phyloP scores from a whole-genome alignment of 2,329 filamentous ascomycete genomes.

The Ceratocystis cubensis region DNA sequence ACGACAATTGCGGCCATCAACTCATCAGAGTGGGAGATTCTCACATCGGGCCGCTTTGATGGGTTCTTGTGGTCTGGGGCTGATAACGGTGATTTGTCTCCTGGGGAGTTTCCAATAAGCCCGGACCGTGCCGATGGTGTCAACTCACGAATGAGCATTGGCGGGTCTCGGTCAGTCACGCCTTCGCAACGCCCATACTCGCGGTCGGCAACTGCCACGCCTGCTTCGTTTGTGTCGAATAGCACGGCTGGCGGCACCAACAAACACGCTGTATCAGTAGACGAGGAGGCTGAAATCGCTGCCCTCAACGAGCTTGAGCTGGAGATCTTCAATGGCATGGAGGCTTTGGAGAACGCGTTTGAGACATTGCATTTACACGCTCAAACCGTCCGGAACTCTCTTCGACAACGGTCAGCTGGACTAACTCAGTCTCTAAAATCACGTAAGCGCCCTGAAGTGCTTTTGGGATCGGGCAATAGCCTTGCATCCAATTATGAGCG shows the following conservation, averaged over 20 bases:
- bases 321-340: slow-evolving; percentile 89
- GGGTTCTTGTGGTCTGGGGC: slow-evolving; percentile 91
- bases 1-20: slow-evolving; percentile 80
- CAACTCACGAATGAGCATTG: slow-evolving; percentile 21
- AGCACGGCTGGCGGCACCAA: slow-evolving; percentile 35
- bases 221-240: slow-evolving; percentile 47
- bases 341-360: slow-evolving; percentile 84
- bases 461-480: slow-evolving; percentile 38
- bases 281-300: slow-evolving; percentile 87
- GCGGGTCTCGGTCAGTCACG: slow-evolving; percentile 27
- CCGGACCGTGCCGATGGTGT: slow-evolving; percentile 27
- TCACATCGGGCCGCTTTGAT: slow-evolving; percentile 86
- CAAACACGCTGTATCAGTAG: slow-evolving; percentile 61
- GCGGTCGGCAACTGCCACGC: slow-evolving; percentile 46
- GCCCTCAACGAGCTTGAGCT: slow-evolving; percentile 82
- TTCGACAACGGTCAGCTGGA: slow-evolving; percentile 73
- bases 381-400: slow-evolving; percentile 61
- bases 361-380: slow-evolving; percentile 80
- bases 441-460: slow-evolving; percentile 45
- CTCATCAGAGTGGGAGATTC: slow-evolving; percentile 89
- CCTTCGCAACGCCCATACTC: slow-evolving; percentile 39
- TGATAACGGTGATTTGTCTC: slow-evolving; percentile 43
- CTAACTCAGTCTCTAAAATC: slow-evolving; percentile 52
- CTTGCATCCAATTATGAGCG: slow-evolving; percentile 34
- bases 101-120: slow-evolving; percentile 40